Conservation (phyloP, 148 eudicot species). For the Diospyros lotus region DNA sequence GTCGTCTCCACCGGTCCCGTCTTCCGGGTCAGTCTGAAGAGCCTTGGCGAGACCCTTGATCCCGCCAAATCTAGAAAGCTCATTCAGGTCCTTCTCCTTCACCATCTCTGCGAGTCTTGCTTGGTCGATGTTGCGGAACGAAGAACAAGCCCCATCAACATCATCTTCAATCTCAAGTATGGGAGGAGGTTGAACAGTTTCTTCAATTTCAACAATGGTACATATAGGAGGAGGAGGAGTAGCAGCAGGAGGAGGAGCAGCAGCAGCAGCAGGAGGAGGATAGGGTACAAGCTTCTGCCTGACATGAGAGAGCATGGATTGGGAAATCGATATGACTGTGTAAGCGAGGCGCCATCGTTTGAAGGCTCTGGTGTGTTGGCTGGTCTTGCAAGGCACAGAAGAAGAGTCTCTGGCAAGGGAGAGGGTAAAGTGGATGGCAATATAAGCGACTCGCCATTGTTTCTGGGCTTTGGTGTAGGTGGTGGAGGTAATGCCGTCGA, state of each 20-base stretch:
- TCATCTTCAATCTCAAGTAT: neutral
- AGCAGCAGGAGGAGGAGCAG: neutral
- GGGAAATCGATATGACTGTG: slow-evolving; percentile 25
- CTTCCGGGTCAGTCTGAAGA: slow-evolving; percentile 37
- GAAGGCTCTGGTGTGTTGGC: neutral
- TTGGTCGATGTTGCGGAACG: slow-evolving; percentile 26
- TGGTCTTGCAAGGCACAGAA: neutral
- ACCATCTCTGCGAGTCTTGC: slow-evolving; percentile 38
- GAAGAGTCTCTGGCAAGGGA: slow-evolving; percentile 7
- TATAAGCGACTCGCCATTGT: slow-evolving; percentile 16
- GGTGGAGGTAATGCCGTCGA: neutral
- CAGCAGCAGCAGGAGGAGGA: neutral
- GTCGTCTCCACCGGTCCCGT: slow-evolving; percentile 42
- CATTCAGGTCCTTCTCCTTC: slow-evolving; percentile 36
- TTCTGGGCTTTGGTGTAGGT: slow-evolving; percentile 17
- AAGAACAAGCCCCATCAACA: neutral
- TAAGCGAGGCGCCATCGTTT: slow-evolving; percentile 9
- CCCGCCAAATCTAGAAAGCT: slow-evolving; percentile 41
- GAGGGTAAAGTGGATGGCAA: slow-evolving; percentile 13
- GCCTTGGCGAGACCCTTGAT: slow-evolving; percentile 34
- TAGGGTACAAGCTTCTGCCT: slow-evolving; percentile 9
- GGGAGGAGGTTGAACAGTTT: neutral
- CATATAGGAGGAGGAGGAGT: neutral
- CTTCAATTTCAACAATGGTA: neutral
- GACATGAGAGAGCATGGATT: slow-evolving; percentile 26